phyloP scores from a whole-genome alignment of 78 protist species.

The Tieghemostelium lacteum region DNA sequence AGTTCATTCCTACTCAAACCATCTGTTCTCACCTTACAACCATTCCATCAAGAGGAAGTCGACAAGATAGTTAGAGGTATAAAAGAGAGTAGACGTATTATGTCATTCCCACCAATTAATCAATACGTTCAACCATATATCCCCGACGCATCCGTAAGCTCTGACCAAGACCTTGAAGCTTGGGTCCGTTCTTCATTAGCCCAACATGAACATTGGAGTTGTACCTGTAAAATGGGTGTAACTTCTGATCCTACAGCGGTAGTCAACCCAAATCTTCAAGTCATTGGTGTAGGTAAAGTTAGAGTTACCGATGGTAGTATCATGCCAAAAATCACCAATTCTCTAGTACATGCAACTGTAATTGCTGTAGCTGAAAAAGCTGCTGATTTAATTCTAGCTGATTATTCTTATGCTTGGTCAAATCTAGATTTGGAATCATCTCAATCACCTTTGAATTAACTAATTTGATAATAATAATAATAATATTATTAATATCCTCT shows the following conservation, averaged over 20 bases:
- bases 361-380: conserved; percentile 65
- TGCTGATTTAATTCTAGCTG: conserved; percentile 44
- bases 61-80: conserved; percentile 5
- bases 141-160: neutral
- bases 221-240: conserved; percentile 60
- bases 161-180: conserved; percentile 14
- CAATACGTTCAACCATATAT: neutral
- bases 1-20: conserved; percentile 17
- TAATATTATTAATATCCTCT: too few relatives aligned
- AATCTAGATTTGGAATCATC: too few relatives aligned
- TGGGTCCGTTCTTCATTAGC: conserved; percentile 7
- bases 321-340: conserved; percentile 31
- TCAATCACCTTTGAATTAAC: too few relatives aligned
- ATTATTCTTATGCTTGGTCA: too few relatives aligned
- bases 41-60: conserved; percentile 2
- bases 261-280: conserved; percentile 10
- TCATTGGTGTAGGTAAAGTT: conserved; percentile 42
- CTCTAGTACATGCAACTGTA: conserved; percentile 70
- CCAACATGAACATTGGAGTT: conserved; percentile 56
- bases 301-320: conserved; percentile 50
- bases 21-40: neutral
- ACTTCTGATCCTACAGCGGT: conserved; percentile 57
- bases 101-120: conserved; percentile 64
- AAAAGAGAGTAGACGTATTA: conserved; percentile 30
- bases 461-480: too few relatives aligned